A percentile compares a stretch with the other conserved stretches of the same genome.
phyloP scores from a whole-genome alignment of 2,329 filamentous ascomycete species.

The Thielaviopsis euricoi region DNA sequence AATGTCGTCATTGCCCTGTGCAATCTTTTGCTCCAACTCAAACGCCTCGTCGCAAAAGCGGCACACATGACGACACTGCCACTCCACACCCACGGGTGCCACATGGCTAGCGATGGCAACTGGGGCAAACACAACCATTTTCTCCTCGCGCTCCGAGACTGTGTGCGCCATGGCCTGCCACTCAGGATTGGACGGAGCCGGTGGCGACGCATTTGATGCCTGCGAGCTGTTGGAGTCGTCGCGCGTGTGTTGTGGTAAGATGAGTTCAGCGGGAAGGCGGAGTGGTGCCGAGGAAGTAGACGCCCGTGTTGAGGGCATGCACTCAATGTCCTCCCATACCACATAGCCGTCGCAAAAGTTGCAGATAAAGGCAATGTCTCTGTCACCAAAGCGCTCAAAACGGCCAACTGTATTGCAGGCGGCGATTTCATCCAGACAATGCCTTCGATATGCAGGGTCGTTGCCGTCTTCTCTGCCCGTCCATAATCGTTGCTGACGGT shows the following conservation, averaged over 20 bases:
- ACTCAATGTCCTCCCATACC: conserved; percentile 38
- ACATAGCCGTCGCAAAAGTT: conserved; percentile 46
- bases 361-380: conserved; percentile 40
- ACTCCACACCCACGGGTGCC: conserved; percentile 32
- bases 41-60: conserved; percentile 38
- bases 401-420: conserved; percentile 35
- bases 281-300: neutral
- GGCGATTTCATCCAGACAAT: conserved; percentile 31
- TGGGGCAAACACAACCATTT: conserved; percentile 38
- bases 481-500: conserved; percentile 27
- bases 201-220: conserved; percentile 5
- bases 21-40: conserved; percentile 26
- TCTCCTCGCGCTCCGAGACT: conserved; percentile 25
- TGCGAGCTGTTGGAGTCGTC: neutral
- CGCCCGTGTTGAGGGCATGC: conserved; percentile 28
- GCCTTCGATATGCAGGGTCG: conserved; percentile 22
- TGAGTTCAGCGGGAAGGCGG: neutral
- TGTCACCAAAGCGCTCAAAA: conserved; percentile 38
- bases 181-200: conserved; percentile 19
- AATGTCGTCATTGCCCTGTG: conserved; percentile 30
- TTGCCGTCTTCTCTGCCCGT: conserved; percentile 11
- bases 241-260: neutral
- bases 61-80: conserved; percentile 34
- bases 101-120: conserved; percentile 42
- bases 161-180: conserved; percentile 36